Evolutionary conservation across 2,329 filamentous ascomycete species (phyloP), one percentile per base, ranked within the genome.

Genomic region (Atkinsonella texensis): DNA sequence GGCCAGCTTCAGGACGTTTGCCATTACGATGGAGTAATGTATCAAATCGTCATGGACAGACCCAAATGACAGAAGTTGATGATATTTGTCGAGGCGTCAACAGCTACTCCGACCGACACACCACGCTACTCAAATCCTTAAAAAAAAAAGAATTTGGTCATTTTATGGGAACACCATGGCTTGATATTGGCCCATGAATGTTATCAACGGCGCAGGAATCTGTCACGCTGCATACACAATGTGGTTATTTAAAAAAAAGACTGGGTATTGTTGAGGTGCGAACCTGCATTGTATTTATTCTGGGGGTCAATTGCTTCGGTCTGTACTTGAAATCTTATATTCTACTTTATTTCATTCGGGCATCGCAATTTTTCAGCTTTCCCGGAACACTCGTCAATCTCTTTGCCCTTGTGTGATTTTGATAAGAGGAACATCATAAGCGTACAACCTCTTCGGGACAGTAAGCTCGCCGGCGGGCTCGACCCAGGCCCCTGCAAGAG

Each of bases 221-320:
- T n/a, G 54, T 49, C 45, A 59, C 52, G 51, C 48, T 54, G 50
- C 52, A 33, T 53, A 59, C 52, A 51, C 49, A 54, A 48, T 48
- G 28, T 52, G 51, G 45, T 47, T 47, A 52, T 53, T 52, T 53
- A 54, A 48, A 56, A 53, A 55, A 53, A 61, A 61, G 57, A 57
- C 53, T 32, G 6, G 57, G 55, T 55, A 52, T 49, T 53, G 50
- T 59, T 49, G 56, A 42, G 59, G 59, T 60, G 59, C 59, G 55
- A 61, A 60, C 59, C 59, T 55, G 52, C 38, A 15, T 43, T 44
- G 48, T 47, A 47, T 2, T 32, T 45, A 28, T 45, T 32, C 3
- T 28, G 40, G 18, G 40, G 40, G 15, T 20, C 11, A 38, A 38
- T 38, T 28, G 28, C 28, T 28, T 28, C 28, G 28, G 28, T 28